Percentiles rank a stretch among this genome's conserved stretches.
These are phyloP conservation scores for Tolypocladium nubicola DNA, from an alignment of 2,329 filamentous ascomycete species.

Conservation along the genomic window DNA sequence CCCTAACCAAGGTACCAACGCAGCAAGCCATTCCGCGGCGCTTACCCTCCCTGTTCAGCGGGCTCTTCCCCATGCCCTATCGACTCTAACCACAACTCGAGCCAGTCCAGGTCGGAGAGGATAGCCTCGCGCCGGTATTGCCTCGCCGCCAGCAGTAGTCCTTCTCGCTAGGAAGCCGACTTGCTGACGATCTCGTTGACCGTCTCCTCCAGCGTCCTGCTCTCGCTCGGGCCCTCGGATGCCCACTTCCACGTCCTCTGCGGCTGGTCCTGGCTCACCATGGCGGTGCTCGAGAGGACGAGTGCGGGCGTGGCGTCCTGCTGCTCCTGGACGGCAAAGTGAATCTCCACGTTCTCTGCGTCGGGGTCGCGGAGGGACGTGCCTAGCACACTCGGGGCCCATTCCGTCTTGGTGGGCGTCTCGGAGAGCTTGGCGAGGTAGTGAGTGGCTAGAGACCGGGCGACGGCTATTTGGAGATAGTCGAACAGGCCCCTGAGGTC, in stretches of 20 bases:
- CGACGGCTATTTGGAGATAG: slow-evolving; percentile 33
- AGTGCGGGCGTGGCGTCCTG: slow-evolving; percentile 8
- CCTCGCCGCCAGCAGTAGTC: neutral
- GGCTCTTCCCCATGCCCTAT: neutral
- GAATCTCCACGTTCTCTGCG: slow-evolving; percentile 17
- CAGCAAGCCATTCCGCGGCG: neutral
- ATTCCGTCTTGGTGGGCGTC: slow-evolving; percentile 6
- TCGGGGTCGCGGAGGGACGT: slow-evolving; percentile 18
- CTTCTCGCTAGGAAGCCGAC: slow-evolving; percentile 8
- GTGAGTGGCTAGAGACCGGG: slow-evolving; percentile 27
- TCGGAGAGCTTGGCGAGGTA: slow-evolving; percentile 15
- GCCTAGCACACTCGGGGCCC: slow-evolving; percentile 20
- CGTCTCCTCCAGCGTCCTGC: slow-evolving; percentile 10
- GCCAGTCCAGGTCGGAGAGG: neutral
- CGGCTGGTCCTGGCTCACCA: slow-evolving; percentile 5
- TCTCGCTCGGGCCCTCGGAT: slow-evolving; percentile 6
- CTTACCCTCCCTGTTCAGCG: neutral
- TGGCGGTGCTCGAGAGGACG: slow-evolving; percentile 10
- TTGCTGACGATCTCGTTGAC: slow-evolving; percentile 10
- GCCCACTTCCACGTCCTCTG: slow-evolving; percentile 21
- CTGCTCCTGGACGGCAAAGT: slow-evolving; percentile 17
- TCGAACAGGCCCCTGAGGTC: slow-evolving; percentile 30
- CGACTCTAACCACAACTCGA: neutral
- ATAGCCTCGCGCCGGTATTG: too few relatives aligned
- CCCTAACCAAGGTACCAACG: neutral